Conservation (phyloP, 805 yeast genomes). For the Yamadazyma laniorum region DNA sequence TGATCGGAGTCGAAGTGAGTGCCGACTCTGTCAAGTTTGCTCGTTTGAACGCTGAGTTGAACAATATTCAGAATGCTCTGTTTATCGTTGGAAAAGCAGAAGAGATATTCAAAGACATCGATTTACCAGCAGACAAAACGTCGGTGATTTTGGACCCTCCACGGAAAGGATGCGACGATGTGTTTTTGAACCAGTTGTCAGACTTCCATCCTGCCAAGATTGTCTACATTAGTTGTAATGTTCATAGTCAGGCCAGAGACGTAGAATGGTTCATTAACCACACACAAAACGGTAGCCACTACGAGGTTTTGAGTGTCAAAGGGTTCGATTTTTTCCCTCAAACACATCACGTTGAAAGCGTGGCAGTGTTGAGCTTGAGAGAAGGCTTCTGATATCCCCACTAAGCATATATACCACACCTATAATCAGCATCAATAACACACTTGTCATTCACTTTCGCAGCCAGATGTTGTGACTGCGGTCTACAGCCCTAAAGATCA, state of each 20-base stretch:
- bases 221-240: conserved; percentile 96
- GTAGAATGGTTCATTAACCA: conserved; percentile 74
- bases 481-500: conserved; percentile 11
- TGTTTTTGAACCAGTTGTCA: conserved; percentile 80
- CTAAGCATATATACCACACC: too few relatives aligned
- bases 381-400: neutral
- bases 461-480: conserved; percentile 7
- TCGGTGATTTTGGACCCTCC: conserved; percentile 96
- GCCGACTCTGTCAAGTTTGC: conserved; percentile 92
- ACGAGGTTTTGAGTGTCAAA: conserved; percentile 74
- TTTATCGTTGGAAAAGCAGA: conserved; percentile 94
- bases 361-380: conserved; percentile 57
- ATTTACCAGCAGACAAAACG: conserved; percentile 72
- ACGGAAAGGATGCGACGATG: conserved; percentile 92
- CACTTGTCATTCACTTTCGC: too few relatives aligned
- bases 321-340: conserved; percentile 98
- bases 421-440: neutral
- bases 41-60: conserved; percentile 69
- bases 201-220: conserved; percentile 80
- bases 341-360: conserved; percentile 89
- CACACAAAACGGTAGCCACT: conserved; percentile 60
- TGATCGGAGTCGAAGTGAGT: conserved; percentile 91
- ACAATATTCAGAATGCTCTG: conserved; percentile 72
- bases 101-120: conserved; percentile 74
- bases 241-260: conserved; percentile 96